Evolutionary conservation across 768 basidiomycete genomes (phyloP), one percentile per base, ranked within the genome.

Genomic region (Candolleomyces eurysporus): DNA sequence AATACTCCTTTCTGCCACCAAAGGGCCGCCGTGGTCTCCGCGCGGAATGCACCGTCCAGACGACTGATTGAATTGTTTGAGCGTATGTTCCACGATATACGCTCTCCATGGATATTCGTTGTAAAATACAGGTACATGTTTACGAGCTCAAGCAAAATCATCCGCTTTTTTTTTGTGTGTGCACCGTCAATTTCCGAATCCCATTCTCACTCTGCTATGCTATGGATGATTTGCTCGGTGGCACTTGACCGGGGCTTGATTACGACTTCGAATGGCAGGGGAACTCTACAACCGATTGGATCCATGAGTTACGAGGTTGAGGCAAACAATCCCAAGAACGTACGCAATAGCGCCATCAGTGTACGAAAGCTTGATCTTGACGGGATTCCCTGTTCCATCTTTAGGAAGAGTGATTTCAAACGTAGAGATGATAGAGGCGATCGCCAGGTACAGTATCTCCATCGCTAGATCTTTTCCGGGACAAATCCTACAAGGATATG

Each of bases 371-470:
- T 51, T 8, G 8, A 59, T 56, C 16, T 21, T 16, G 14, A 59
- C 43, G 4, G 62, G 62, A 2, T 49, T 59, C 1, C 60, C 61
- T 8, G 48, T 48, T 22, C 40, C 40, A 26, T 65, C 61, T 42
- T 46, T 31, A 6, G 59, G 58, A 19, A 55, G 64, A 21, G 64
- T 62, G 30, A 67, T 65, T 56, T 68, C 66, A 39, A 53, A 64
- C 30, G 58, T 19, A 48, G 64, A 61, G 60, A 65, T 62, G 49
- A 60, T 48, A 45, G 62, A 59, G 2, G 54, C 52, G 2, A 45
- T 32, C 39, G 57, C 10, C 21, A 57, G 13, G 19, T 63, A 60
- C 4, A 63, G n/a, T 1, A 39, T 56, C 8, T 54, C 55, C 22
- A 59, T 2, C 2, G 52, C 58, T 2, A 59, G 14, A 11, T 57